Base-by-base conservation (phyloP, 495 filamentous ascomycete genomes). In the Penicillium silybi region DNA sequence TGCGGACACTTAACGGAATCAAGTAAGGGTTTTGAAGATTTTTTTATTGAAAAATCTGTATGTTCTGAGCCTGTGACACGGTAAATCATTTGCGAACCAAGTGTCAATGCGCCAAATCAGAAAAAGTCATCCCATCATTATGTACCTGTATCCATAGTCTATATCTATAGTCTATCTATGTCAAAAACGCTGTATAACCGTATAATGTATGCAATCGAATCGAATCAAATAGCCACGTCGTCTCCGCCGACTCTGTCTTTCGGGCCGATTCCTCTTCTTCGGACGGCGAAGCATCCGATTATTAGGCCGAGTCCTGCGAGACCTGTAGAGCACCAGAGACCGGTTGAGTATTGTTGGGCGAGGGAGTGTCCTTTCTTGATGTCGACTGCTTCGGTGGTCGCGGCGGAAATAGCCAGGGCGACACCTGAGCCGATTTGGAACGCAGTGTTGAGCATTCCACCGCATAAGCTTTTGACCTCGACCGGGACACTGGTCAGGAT, bases 341-440 rank as follows among this genome's bases (percentile, higher is more conserved):
- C 68, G 0, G 66, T 71, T 6, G 65, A 51, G 34, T 71, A 71
- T 40, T 71, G 66, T 18, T 69, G 54, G 0, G 64, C 54, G 18
- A 69, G 50, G 8, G 44, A 50, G 20, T 71, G 68, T 41, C 60
- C 64, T 44, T 69, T 61, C 16, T 64, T 37, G 32, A 71, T 71
- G 32, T 71, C 68, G 6, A 63, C 66, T 0, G 58, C 60, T 34
- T 67, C 58, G 18, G 68, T 71, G 6, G 68, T 67, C 11, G 68
- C 68, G 3, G 68, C 66, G 0, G 68, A 71, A 27, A 71, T 69
- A 34, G 68, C 68, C 40, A 71, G 53, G 0, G 68, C 62, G 4
- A 69, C 65, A 13, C 68, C 68, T 23, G 68, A 71, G 19, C 68
- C 68, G 26, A 71, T 71, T 58, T 71, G 68, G 45, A 71, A 71